Conservation (phyloP, 805 yeast species). For the Yarrowia sp. region DNA sequence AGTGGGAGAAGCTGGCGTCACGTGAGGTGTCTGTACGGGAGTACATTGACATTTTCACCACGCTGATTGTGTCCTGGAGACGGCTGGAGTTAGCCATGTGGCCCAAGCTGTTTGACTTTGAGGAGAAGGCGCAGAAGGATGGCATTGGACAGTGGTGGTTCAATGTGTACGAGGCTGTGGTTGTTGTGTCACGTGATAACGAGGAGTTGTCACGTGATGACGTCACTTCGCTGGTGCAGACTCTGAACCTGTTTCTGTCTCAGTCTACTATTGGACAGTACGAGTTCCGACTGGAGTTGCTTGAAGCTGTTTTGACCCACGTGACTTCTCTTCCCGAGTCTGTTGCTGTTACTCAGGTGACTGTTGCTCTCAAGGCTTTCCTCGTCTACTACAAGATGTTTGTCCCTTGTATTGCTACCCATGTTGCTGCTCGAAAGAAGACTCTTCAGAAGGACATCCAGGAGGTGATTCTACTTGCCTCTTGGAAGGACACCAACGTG, state of each 20-base stretch:
- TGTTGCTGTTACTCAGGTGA: constrained; percentile 36
- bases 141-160: constrained; percentile 86
- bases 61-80: constrained; percentile 86
- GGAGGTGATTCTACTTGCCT: constrained; percentile 83
- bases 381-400: constrained; percentile 69
- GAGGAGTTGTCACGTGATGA: constrained; percentile 39
- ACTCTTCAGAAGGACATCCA: constrained; percentile 71
- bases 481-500: constrained; percentile 95
- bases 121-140: constrained; percentile 55
- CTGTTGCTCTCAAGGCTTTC: constrained; percentile 54
- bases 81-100: constrained; percentile 80
- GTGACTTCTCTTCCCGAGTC: constrained; percentile 32
- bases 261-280: constrained; percentile 78
- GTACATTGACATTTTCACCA: constrained; percentile 58
- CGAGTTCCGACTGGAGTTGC: constrained; percentile 53
- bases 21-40: constrained; percentile 62
- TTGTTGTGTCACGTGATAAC: constrained; percentile 32
- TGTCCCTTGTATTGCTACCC: constrained; percentile 46
- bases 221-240: constrained; percentile 46
- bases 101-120: constrained; percentile 62
- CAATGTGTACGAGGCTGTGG: constrained; percentile 74
- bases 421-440: constrained; percentile 49
- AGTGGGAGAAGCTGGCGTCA: constrained; percentile 93
- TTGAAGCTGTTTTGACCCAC: constrained; percentile 46
- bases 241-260: constrained; percentile 72